Evolutionary conservation across 225 moss, liverwort and hornwort genomes (phyloP).

Genomic region (Antitrichia curtipendula): DNA sequence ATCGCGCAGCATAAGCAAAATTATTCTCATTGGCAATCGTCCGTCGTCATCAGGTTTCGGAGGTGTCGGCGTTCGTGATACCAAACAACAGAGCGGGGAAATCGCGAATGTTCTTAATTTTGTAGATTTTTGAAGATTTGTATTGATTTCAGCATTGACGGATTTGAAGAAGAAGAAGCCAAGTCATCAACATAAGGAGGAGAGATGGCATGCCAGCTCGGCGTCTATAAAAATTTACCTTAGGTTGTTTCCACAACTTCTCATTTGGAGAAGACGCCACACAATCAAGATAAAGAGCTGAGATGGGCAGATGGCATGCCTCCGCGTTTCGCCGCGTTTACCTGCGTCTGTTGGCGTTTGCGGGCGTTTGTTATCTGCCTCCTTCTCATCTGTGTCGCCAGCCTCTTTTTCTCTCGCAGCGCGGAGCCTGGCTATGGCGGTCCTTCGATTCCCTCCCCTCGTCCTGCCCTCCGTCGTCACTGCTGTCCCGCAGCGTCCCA

Average conservation of each 20-base stretch:
- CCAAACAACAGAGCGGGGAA: not conserved
- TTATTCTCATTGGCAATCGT: not conserved
- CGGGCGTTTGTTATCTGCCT: not conserved
- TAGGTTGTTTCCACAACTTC: no score
- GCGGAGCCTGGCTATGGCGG: conserved; percentile 21
- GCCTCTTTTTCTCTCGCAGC: not conserved
- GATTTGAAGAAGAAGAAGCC: not conserved
- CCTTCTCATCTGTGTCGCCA: not conserved
- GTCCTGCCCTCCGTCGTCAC: not conserved
- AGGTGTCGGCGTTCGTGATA: not conserved
- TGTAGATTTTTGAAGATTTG: not conserved
- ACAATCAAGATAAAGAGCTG: not conserved
- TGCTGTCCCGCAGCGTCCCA: not conserved
- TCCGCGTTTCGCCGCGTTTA: not conserved
- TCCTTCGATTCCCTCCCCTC: conserved; percentile 2
- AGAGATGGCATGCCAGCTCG: not conserved
- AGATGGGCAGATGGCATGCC: not conserved
- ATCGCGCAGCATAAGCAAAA: not conserved
- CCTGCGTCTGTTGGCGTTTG: not conserved
- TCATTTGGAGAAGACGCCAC: not conserved
- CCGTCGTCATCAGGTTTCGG: not conserved
- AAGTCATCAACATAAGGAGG: not conserved
- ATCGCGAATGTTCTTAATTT: not conserved
- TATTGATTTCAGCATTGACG: not conserved
- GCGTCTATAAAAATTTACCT: not conserved